phyloP scores from a whole-genome alignment of 202 grass and related monocot genomes.

The Brachypodium distachyon region DNA sequence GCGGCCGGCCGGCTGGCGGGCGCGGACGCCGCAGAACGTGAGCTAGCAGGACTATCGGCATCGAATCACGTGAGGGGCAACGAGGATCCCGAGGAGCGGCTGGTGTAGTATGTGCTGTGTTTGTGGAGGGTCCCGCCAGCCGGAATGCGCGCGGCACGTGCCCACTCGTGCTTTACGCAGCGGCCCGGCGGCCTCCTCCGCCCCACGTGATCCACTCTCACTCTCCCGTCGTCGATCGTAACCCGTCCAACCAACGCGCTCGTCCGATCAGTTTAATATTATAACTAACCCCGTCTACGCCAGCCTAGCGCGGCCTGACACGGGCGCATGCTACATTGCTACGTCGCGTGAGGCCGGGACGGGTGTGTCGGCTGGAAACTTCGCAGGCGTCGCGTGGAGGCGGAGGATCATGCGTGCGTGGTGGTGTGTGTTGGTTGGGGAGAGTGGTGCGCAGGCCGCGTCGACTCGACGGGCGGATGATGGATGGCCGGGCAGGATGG shows the following conservation, averaged over 20 bases:
- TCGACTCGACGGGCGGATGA: not conserved
- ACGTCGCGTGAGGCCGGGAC: not conserved
- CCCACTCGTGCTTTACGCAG: conserved; percentile 47
- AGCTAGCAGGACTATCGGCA: no score
- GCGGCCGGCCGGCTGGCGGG: no score
- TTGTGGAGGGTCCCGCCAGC: not conserved
- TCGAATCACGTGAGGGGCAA: conserved; percentile 74
- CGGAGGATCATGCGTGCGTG: not conserved
- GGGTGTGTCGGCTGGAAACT: conserved; percentile 47
- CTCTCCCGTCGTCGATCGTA: not conserved
- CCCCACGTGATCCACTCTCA: conserved; percentile 36
- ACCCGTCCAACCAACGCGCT: not conserved
- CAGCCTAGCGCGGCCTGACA: not conserved
- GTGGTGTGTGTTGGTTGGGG: not conserved
- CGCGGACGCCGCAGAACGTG: not conserved
- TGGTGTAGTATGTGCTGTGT: not conserved
- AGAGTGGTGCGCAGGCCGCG: no score
- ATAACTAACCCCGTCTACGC: conserved; percentile 1
- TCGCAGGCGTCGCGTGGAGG: not conserved
- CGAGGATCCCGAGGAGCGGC: conserved; percentile 65
- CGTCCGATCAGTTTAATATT: conserved; percentile 25
- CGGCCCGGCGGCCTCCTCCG: conserved; percentile 17
- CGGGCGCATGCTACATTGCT: not conserved
- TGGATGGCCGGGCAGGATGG: not conserved
- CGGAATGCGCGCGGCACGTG: conserved; percentile 73